These are phyloP conservation scores for Cordyceps fumosorosea DNA, from an alignment of 2,329 filamentous ascomycete genomes.

Conservation along the genomic window DNA sequence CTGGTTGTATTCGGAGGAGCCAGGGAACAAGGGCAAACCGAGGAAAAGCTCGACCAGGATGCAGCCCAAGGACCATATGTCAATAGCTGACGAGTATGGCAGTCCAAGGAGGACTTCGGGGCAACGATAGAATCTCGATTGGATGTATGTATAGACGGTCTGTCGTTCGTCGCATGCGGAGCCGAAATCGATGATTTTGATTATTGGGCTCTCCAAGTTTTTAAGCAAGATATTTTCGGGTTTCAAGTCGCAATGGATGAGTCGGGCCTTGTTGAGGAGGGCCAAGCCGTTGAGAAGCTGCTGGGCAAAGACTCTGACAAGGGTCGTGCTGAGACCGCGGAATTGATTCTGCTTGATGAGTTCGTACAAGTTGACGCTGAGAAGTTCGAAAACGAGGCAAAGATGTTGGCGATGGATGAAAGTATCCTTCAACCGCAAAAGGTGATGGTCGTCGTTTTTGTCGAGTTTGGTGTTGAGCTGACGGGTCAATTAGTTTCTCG, in stretches of 20 bases:
- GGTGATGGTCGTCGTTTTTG: constrained; percentile 97
- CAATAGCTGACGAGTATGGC: constrained; percentile 95
- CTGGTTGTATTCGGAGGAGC: constrained; percentile 98
- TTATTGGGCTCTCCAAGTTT: constrained; percentile 97
- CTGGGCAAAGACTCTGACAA: constrained; percentile 95
- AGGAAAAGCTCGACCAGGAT: constrained; percentile 98
- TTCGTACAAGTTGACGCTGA: constrained; percentile 97
- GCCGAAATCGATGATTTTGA: constrained; percentile 99
- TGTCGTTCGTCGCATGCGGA: constrained; percentile 97
- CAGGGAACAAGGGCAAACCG: constrained; percentile 87
- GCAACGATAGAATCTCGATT: constrained; percentile 95
- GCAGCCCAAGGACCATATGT: constrained; percentile 99
- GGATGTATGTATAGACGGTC: constrained; percentile 98
- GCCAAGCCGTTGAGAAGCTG: constrained; percentile 90
- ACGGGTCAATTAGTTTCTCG: constrained; percentile 12
- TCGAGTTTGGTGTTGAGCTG: constrained; percentile 97
- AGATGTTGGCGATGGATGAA: constrained; percentile 98
- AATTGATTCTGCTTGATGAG: constrained; percentile 99
- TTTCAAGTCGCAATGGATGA: constrained; percentile 98
- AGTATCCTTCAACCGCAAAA: constrained; percentile 90
- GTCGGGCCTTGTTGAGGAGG: constrained; percentile 86
- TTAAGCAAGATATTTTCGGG: constrained; percentile 97
- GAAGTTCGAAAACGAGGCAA: constrained; percentile 89
- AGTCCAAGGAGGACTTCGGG: constrained; percentile 92
- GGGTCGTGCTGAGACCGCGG: constrained; percentile 88